Evolutionary conservation across 1,284 basidiomycete species (phyloP).

Genomic region (Ceratobasidium sp.): DNA sequence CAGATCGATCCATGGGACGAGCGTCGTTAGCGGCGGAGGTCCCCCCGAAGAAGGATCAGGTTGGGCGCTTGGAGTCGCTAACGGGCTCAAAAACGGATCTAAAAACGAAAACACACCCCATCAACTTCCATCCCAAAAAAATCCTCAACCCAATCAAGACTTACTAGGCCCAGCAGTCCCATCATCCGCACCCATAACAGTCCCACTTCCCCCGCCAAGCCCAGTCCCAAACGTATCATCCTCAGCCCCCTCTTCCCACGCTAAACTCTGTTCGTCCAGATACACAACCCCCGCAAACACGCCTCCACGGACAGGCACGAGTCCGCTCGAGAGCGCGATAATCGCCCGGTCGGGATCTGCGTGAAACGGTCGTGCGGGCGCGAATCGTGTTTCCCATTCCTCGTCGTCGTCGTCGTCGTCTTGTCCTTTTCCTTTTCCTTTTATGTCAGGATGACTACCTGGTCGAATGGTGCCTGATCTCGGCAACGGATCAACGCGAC

Average conservation of each 20-base stretch:
- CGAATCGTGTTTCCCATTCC: conserved; percentile 27
- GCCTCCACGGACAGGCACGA: conserved; percentile 28
- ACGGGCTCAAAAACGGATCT: too few relatives aligned
- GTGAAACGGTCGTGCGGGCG: conserved; percentile 29
- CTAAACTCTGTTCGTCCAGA: conserved; percentile 31
- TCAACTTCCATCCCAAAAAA: too few relatives aligned
- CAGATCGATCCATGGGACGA: conserved; percentile 43
- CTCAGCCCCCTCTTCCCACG: conserved; percentile 36
- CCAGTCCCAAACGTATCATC: neutral
- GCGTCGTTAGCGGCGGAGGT: conserved; percentile 18
- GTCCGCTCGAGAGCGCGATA: conserved; percentile 41
- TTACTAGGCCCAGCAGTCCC: neutral
- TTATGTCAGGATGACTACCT: too few relatives aligned
- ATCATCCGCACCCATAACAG: neutral
- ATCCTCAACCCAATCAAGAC: neutral
- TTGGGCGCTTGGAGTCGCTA: neutral
- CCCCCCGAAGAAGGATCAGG: neutral
- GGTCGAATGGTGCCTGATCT: neutral
- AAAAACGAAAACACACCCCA: too few relatives aligned
- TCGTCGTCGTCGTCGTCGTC: neutral
- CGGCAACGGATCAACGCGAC: conserved; percentile 39
- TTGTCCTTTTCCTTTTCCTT: neutral
- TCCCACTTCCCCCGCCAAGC: neutral
- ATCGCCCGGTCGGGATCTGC: conserved; percentile 40
- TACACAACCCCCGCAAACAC: conserved; percentile 40